Evolutionary conservation across 2,329 filamentous ascomycete genomes (phyloP).

Genomic region (Onygena corvina): DNA sequence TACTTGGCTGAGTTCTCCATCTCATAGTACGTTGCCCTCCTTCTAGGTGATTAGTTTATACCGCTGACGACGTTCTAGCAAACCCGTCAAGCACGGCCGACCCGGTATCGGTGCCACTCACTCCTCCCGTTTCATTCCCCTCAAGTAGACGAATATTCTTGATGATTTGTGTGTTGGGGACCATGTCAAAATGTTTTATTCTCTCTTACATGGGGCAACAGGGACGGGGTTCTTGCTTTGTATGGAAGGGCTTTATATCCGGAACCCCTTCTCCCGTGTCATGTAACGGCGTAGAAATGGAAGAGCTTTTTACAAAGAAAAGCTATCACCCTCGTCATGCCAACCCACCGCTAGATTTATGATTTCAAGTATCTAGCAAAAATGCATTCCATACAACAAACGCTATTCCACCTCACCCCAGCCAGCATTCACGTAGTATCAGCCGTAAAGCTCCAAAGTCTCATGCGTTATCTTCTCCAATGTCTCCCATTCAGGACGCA

Average conservation of each 20-base stretch:
- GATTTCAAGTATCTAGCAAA: slow-evolving; percentile 9
- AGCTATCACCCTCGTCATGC: slow-evolving; percentile 2
- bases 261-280: neutral
- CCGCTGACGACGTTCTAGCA: slow-evolving; percentile 44
- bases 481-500: slow-evolving; percentile 38
- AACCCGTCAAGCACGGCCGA: slow-evolving; percentile 99
- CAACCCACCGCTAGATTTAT: slow-evolving; percentile 6
- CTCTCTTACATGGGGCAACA: slow-evolving; percentile 5
- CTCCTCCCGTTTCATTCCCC: slow-evolving; percentile 99
- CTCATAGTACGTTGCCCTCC: slow-evolving; percentile 71
- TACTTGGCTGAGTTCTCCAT: slow-evolving; percentile 99
- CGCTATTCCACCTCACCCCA: neutral
- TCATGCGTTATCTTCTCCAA: slow-evolving; percentile 29
- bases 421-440: neutral
- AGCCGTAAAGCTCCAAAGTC: slow-evolving; percentile 12
- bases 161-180: slow-evolving; percentile 12
- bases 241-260: slow-evolving; percentile 8
- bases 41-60: neutral
- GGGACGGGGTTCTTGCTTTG: slow-evolving; percentile 4
- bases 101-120: slow-evolving; percentile 99
- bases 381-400: slow-evolving; percentile 7
- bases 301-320: neutral
- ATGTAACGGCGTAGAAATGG: slow-evolving; percentile 6
- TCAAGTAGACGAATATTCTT: slow-evolving; percentile 60
- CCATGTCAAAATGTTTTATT: slow-evolving; percentile 6